These are phyloP conservation scores for Rhododendron henanense DNA, from an alignment of 148 eudicot genomes.

Conservation along the genomic window DNA sequence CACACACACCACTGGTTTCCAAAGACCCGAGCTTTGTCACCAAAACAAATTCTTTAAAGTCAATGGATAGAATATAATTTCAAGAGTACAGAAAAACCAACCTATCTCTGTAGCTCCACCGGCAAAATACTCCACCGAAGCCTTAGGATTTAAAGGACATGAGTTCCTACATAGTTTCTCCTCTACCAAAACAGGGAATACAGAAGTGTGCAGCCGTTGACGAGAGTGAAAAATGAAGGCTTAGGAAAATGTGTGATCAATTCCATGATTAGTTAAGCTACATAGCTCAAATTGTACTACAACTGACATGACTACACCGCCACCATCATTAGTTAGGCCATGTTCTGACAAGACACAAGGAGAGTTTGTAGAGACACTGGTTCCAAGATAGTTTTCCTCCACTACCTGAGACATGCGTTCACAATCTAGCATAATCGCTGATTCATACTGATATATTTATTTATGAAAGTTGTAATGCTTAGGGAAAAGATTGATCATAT, in stretches of 20 bases:
- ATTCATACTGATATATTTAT: neutral
- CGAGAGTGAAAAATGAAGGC: neutral
- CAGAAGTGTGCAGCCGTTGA: neutral
- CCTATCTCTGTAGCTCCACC: neutral
- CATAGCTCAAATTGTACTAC: neutral
- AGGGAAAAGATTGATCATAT: neutral
- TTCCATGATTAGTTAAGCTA: neutral
- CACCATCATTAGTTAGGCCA: neutral
- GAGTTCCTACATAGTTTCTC: neutral
- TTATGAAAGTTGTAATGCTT: neutral
- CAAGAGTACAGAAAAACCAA: neutral
- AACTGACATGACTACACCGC: too few relatives aligned
- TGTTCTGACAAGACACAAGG: neutral
- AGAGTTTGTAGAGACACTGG: neutral
- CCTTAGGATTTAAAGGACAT: neutral
- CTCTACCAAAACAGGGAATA: neutral
- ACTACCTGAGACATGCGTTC: neutral
- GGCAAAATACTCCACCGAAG: neutral
- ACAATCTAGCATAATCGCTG: neutral
- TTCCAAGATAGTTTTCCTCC: neutral
- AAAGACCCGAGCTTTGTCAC: neutral
- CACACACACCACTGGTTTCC: neutral
- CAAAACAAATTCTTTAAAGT: neutral
- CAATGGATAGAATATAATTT: neutral
- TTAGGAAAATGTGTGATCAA: neutral